phyloP scores from a whole-genome alignment of 2,329 filamentous ascomycete genomes.

The Pseudogymnoascus sp. region DNA sequence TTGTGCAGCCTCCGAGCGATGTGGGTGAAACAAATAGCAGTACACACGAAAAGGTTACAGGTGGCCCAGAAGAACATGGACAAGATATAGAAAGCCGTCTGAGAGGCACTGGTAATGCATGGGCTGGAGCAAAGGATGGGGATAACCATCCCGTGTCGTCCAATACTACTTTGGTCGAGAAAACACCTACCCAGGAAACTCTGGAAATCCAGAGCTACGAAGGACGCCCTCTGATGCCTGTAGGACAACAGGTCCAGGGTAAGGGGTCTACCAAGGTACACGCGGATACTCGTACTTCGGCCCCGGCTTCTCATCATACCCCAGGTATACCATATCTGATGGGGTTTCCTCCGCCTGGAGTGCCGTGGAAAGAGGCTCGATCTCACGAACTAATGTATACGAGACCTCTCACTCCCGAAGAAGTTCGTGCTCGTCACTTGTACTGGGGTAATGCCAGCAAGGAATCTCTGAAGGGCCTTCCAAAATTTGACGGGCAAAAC shows the following conservation, averaged over 20 bases:
- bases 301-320: background rate
- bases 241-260: background rate
- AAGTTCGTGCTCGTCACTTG: conserved; percentile 49
- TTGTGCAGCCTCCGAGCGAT: background rate
- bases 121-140: background rate
- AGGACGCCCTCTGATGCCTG: background rate
- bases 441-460: conserved; percentile 53
- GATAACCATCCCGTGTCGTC: background rate
- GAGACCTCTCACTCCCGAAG: conserved; percentile 50
- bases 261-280: background rate
- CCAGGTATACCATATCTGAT: conserved; percentile 7
- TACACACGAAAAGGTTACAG: background rate
- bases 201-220: background rate
- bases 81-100: conserved; percentile 2
- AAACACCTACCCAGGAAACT: background rate
- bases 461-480: conserved; percentile 44
- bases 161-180: background rate
- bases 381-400: conserved; percentile 46
- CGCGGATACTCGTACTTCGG: background rate
- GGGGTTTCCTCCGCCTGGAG: conserved; percentile 8
- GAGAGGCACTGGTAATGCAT: background rate
- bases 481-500: conserved; percentile 58
- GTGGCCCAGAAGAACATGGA: background rate
- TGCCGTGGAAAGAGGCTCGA: conserved; percentile 31
- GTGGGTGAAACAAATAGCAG: background rate